Percentiles rank a stretch among this genome's conserved stretches.
These are phyloP conservation scores for Niebla homalea DNA, from an alignment of 495 filamentous ascomycete genomes.

Conservation along the genomic window DNA sequence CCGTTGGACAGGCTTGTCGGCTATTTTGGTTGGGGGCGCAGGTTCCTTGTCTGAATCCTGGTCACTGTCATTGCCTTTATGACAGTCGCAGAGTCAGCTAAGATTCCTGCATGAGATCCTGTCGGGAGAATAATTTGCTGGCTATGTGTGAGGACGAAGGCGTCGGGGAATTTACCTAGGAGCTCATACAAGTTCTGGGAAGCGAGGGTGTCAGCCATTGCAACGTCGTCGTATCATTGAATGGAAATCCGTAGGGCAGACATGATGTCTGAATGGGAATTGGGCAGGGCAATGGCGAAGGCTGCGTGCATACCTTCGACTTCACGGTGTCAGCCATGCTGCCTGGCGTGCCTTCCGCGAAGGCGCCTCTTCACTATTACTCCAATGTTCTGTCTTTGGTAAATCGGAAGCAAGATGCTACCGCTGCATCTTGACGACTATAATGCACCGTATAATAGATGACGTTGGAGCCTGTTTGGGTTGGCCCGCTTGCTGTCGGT, in stretches of 20 bases:
- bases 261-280: no score
- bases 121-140: not conserved
- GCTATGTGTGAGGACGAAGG: constrained; percentile 4
- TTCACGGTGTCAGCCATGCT: constrained; percentile 20
- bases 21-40: constrained; percentile 65
- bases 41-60: constrained; percentile 67
- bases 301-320: constrained; percentile 15
- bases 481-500: no score
- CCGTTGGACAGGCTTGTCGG: constrained; percentile 70
- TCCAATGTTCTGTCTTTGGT: constrained; percentile 9
- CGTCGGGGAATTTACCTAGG: constrained; percentile 53
- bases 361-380: constrained; percentile 16
- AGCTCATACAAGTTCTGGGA: constrained; percentile 72
- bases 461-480: no score
- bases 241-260: no score
- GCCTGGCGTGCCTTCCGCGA: constrained; percentile 17
- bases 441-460: not conserved
- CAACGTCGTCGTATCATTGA: no score
- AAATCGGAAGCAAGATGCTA: constrained; percentile 9
- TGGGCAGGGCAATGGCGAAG: no score
- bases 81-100: constrained; percentile 11
- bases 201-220: constrained; percentile 19
- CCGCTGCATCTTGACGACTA: constrained; percentile 16
- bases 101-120: not conserved
- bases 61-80: constrained; percentile 74